phyloP scores from a whole-genome alignment of 2,329 filamentous ascomycete genomes.

The Neopestalotiopsis rosae region DNA sequence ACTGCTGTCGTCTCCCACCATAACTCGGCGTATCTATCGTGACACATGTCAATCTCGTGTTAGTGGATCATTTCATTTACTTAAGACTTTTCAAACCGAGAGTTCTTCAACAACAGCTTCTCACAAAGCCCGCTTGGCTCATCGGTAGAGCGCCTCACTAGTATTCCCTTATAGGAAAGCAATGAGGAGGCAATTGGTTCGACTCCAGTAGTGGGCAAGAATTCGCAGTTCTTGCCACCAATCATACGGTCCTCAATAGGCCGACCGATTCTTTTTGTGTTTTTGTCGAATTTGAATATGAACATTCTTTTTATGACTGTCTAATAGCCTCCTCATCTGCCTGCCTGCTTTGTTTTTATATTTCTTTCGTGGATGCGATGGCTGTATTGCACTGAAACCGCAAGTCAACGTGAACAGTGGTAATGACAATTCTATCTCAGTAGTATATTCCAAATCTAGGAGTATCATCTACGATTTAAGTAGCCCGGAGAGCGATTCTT shows the following conservation, averaged over 20 bases:
- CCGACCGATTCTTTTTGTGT: not conserved
- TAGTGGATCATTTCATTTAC: not conserved
- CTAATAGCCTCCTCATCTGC: too few relatives aligned
- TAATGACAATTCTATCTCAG: too few relatives aligned
- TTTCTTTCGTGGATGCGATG: too few relatives aligned
- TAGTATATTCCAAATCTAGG: too few relatives aligned
- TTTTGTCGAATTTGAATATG: not conserved
- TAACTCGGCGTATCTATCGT: not conserved
- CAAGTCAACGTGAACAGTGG: too few relatives aligned
- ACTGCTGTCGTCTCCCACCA: not conserved
- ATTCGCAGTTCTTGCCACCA: not conserved
- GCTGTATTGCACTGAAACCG: too few relatives aligned
- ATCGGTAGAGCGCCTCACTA: conserved; percentile 2
- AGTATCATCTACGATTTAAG: not conserved
- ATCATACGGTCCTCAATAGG: not conserved
- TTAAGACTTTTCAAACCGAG: not conserved
- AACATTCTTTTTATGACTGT: not conserved
- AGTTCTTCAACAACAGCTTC: not conserved
- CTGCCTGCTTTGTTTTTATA: too few relatives aligned
- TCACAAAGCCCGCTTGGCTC: not conserved
- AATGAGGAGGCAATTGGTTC: conserved; percentile 3
- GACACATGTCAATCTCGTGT: not conserved
- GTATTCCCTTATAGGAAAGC: not conserved
- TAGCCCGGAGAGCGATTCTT: too few relatives aligned
- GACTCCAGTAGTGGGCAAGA: conserved; percentile 5